Base-by-base conservation (phyloP, 768 basidiomycete species). In the Leccinum sublutescens region DNA sequence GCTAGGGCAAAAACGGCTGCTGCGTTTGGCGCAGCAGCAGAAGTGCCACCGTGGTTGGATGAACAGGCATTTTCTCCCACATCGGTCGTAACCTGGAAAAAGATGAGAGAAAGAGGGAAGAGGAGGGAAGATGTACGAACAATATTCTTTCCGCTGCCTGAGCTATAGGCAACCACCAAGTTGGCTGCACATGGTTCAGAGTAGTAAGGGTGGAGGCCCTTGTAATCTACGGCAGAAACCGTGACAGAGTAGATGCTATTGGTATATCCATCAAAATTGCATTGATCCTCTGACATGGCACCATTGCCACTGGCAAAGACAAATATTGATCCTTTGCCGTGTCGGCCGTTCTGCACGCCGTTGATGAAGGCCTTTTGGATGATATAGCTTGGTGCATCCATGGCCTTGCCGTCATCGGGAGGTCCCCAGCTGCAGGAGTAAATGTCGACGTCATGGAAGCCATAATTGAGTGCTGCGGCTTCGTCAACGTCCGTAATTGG, bases 231-330 rank as follows among this genome's bases (percentile, higher is more conserved):
- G 0, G 97, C 93, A n/a, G 94, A 88, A 29, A 99, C 93, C 0
- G 97, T 99, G 47, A 99, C 86, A 7, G 91, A 93, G 75, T 93
- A 98, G 59, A 98, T 95, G 67, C 90, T 93, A 71, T 99, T 99
- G 12, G 97, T 99, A 73, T 99, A 99, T 7, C 97, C 97, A 65
- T 98, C 96, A 69, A 99, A 98, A 72, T 99, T 99, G 79, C 97
- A 99, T 73, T 98, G 96, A 69, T 99, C 97, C 17, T 90, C 93
- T 56, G 82, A 81, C 8, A 82, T 82, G 31, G 93, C 97, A 8
- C 97, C 97, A 70, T 99, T 99, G 0, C 97, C 97, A 55, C 93
- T 95, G 4, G 97, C 97, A 68, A 98, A 99, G 27, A 99, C 97
- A 64, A 91, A 98, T 61, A 99, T 80, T 33, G 91, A 93, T 1